phyloP scores from a whole-genome alignment of 345 rosid genomes.

The Moricandia arvensis region DNA sequence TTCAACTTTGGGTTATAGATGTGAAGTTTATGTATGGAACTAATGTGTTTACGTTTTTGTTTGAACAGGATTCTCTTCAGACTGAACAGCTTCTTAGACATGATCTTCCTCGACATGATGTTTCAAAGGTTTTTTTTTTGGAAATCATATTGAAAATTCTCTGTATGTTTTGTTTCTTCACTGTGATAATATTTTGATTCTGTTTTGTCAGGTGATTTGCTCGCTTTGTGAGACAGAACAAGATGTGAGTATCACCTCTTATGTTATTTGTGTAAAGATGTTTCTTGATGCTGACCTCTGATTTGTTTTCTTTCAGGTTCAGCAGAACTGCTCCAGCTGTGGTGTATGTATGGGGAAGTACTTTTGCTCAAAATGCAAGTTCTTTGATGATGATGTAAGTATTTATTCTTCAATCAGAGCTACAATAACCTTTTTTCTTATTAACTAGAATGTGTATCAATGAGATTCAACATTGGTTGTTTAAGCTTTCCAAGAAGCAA shows the following conservation, averaged over 20 bases:
- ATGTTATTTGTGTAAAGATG: background rate
- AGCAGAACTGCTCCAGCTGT: constrained; percentile 54
- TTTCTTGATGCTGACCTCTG: background rate
- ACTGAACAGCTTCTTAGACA: constrained; percentile 52
- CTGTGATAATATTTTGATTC: background rate
- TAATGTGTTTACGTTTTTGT: constrained; percentile 1
- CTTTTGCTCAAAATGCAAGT: constrained; percentile 67
- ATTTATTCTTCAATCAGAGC: background rate
- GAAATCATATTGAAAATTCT: background rate
- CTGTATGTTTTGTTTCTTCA: background rate
- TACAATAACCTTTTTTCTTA: too few species aligned
- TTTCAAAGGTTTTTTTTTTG: constrained; percentile 53
- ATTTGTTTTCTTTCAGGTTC: constrained; percentile 44
- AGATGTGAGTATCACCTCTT: constrained; percentile 50
- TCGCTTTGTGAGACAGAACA: constrained; percentile 70
- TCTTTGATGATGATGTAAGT: constrained; percentile 71
- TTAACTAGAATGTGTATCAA: background rate
- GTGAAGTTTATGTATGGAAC: background rate
- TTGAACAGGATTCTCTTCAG: constrained; percentile 58
- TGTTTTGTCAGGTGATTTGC: constrained; percentile 59
- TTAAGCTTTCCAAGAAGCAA: constrained; percentile 52
- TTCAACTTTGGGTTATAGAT: background rate
- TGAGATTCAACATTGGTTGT: constrained; percentile 16
- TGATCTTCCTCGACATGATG: constrained; percentile 77
- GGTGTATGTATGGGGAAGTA: constrained; percentile 79